Percentiles rank a stretch among this genome's conserved stretches.
Conservation (phyloP, 2,329 filamentous ascomycete species). For the Thielaviopsis euricoi region DNA sequence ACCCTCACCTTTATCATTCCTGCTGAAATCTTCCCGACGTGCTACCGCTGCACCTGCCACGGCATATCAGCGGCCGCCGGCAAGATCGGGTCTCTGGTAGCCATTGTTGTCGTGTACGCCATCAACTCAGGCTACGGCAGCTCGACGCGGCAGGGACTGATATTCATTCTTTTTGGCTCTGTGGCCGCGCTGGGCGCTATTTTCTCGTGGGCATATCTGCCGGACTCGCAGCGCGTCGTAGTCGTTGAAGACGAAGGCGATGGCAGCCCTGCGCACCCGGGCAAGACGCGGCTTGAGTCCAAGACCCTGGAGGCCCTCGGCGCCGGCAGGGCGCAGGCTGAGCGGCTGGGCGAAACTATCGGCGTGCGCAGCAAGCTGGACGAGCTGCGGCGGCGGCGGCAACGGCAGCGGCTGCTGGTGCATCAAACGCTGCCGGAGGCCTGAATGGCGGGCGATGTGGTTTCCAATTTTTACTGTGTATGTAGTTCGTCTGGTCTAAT, state of each 20-base stretch:
- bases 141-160: constrained; percentile 28
- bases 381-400: constrained; percentile 13
- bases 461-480: too few species aligned
- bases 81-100: constrained; percentile 39
- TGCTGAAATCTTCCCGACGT: constrained; percentile 47
- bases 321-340: constrained; percentile 29
- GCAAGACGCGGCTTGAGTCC: constrained; percentile 24
- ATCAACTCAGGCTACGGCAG: constrained; percentile 29
- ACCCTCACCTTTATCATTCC: constrained; percentile 48
- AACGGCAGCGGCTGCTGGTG: too few species aligned
- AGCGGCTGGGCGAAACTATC: constrained; percentile 27
- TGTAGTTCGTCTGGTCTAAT: too few species aligned
- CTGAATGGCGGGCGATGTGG: too few species aligned
- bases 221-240: constrained; percentile 28
- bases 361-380: constrained; percentile 27
- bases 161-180: constrained; percentile 33
- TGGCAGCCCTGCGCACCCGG: constrained; percentile 17
- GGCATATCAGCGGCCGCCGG: constrained; percentile 44
- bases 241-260: constrained; percentile 12
- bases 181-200: constrained; percentile 32
- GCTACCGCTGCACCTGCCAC: constrained; percentile 45
- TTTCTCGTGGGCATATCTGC: constrained; percentile 35
- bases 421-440: too few species aligned
- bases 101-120: constrained; percentile 32
- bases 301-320: constrained; percentile 35